Conservation (phyloP, 495 filamentous ascomycete genomes). For the Xylaria longipes region DNA sequence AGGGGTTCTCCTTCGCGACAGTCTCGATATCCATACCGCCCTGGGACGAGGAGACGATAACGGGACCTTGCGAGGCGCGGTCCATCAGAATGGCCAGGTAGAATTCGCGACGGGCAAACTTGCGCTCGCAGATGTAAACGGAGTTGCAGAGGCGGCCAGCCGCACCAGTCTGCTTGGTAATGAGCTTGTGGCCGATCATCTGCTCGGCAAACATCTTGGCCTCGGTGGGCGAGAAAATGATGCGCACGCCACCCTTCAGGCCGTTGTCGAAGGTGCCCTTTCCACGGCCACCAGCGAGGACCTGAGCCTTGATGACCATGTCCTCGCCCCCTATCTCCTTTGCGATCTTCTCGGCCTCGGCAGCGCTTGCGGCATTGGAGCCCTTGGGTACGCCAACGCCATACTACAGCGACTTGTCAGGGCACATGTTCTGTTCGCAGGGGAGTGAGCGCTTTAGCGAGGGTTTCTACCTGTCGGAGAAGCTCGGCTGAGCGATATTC, state of each 20-base stretch:
- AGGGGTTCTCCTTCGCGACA: slow-evolving; percentile 96
- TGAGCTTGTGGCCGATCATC: slow-evolving; percentile 99
- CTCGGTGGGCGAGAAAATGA: slow-evolving; percentile 88
- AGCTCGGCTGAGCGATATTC: slow-evolving; percentile 95
- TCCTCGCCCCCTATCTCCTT: slow-evolving; percentile 91
- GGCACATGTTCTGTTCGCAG: slow-evolving; percentile 26
- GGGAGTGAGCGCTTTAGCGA: slow-evolving; percentile 8
- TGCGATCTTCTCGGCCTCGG: slow-evolving; percentile 90
- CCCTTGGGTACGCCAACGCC: slow-evolving; percentile 92
- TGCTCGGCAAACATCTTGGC: slow-evolving; percentile 98
- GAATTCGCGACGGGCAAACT: slow-evolving; percentile 98
- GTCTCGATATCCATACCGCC: slow-evolving; percentile 99
- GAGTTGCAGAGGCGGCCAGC: slow-evolving; percentile 89
- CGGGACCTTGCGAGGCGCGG: slow-evolving; percentile 85
- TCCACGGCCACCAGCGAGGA: slow-evolving; percentile 94
- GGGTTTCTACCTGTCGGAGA: slow-evolving; percentile 73
- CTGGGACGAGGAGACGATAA: slow-evolving; percentile 96
- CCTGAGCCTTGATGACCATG: slow-evolving; percentile 99
- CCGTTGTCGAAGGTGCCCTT: slow-evolving; percentile 98
- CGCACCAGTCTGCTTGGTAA: slow-evolving; percentile 98
- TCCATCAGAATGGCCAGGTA: slow-evolving; percentile 99
- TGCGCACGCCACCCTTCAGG: slow-evolving; percentile 96
- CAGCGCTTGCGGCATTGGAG: slow-evolving; percentile 77
- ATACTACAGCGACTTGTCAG: slow-evolving; percentile 66
- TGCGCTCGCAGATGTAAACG: slow-evolving; percentile 99